Evolutionary conservation across 805 yeast species (phyloP), one percentile per base, ranked within the genome.

Genomic region (Saturnispora kantuleensis): DNA sequence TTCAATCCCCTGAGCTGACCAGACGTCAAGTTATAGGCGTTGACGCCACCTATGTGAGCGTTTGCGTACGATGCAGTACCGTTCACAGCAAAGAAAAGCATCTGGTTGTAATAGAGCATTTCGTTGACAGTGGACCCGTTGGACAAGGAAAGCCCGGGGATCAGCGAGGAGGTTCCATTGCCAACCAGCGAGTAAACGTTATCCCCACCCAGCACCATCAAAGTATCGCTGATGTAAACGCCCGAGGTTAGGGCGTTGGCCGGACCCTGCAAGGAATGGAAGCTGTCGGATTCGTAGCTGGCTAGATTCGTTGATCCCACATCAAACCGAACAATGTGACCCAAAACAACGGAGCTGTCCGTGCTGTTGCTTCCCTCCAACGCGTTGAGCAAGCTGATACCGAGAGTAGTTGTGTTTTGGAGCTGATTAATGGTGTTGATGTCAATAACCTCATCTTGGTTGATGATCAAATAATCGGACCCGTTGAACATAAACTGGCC

Each of bases 141-240:
- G 13, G 44, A 50, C 49, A 63, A 56, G 3, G 40, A 16, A 3
- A 63, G 17, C 10, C 46, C 48, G 40, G 17, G 28, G 31, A 34
- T 21, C 5, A 45, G 43, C 13, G 35, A 7, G 5, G 42, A 12
- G 2, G 45, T 36, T 3, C 42, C 18, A 13, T 44, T 39, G 10
- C 42, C 41, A 3, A 21, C n/a, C 9, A 50, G 4, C 7, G 45
- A 17, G n/a, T 49, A 49, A 32, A 52, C 32, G 13, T 50, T 51
- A 11, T 47, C n/a, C 35, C 90, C 93, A 8, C 84, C 88, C 40
- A 83, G 60, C 0, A 74, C 72, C 35, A 79, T 63, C 10, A 71
- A 48, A 0, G 79, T 57, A 10, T 65, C 64, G 56, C 84, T 81
- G 30, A 74, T 56, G 45, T 67, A 71, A 41, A 59, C 58, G 1